Evolutionary conservation across 179 eudicot genomes (phyloP).

Genomic region (Gypsophila paniculata): DNA sequence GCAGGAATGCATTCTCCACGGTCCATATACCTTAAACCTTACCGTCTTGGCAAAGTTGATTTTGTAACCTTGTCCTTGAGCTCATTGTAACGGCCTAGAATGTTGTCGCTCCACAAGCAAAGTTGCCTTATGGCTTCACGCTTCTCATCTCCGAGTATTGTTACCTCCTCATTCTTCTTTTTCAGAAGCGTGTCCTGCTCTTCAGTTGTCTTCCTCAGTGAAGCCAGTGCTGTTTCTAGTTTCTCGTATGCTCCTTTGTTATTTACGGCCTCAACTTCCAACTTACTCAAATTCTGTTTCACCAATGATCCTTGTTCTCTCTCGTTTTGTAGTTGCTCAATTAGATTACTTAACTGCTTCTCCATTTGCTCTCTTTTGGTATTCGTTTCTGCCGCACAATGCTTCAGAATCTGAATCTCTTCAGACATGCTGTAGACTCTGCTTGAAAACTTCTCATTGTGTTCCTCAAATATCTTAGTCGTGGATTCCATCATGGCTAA

Average conservation of each 20-base stretch:
- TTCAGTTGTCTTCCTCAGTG: constrained; percentile 37
- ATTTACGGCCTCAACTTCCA: constrained; percentile 37
- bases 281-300: constrained; percentile 32
- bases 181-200: constrained; percentile 36
- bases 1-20: background rate
- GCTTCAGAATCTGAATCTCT: constrained; percentile 55
- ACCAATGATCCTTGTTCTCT: constrained; percentile 32
- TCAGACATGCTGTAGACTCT: constrained; percentile 39
- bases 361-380: constrained; percentile 39
- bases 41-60: constrained; percentile 17
- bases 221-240: constrained; percentile 21
- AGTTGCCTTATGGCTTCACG: constrained; percentile 86
- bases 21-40: too few relatives aligned
- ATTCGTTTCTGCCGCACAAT: constrained; percentile 36
- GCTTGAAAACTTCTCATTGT: constrained; percentile 46
- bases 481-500: constrained; percentile 48
- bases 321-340: constrained; percentile 32
- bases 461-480: constrained; percentile 61
- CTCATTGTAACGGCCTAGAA: constrained; percentile 48
- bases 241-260: constrained; percentile 33
- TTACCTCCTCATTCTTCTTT: constrained; percentile 47
- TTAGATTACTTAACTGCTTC: constrained; percentile 33
- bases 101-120: constrained; percentile 62
- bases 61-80: constrained; percentile 44
- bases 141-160: constrained; percentile 63